phyloP scores from a whole-genome alignment of 768 basidiomycete genomes.

The Saitozyma podzolica region DNA sequence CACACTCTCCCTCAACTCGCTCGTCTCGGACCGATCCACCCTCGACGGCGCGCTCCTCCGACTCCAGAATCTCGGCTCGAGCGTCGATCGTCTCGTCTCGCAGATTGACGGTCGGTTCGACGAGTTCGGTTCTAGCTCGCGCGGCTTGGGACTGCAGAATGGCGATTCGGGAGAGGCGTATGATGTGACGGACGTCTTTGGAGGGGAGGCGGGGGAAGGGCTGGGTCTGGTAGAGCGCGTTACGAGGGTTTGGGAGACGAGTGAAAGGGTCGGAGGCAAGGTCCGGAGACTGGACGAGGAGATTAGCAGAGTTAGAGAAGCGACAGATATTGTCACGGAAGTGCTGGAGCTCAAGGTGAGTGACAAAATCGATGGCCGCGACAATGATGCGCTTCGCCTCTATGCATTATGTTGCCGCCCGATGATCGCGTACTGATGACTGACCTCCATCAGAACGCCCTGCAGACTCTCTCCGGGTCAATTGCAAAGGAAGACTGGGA shows the following conservation, averaged over 20 bases:
- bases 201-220: slow-evolving; percentile 55
- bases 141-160: slow-evolving; percentile 61
- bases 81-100: slow-evolving; percentile 22
- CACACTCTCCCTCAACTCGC: slow-evolving; percentile 67
- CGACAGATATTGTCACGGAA: slow-evolving; percentile 85
- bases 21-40: slow-evolving; percentile 67
- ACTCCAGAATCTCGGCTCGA: slow-evolving; percentile 23
- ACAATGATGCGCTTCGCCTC: background rate
- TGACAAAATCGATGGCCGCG: slow-evolving; percentile 4
- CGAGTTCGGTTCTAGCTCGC: slow-evolving; percentile 9
- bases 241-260: slow-evolving; percentile 50
- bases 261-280: slow-evolving; percentile 82
- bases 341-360: slow-evolving; percentile 91
- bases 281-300: slow-evolving; percentile 88
- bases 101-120: slow-evolving; percentile 31
- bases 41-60: slow-evolving; percentile 57
- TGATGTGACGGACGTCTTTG: slow-evolving; percentile 37
- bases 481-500: slow-evolving; percentile 93
- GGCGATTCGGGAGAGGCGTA: slow-evolving; percentile 50
- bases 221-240: slow-evolving; percentile 50
- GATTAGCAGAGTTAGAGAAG: slow-evolving; percentile 83
- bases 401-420: background rate
- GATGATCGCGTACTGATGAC: background rate
- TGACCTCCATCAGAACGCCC: slow-evolving; percentile 61
- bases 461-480: slow-evolving; percentile 60